Evolutionary conservation across 169 alveolate genomes (phyloP).

Genomic region (Sarcocystis neurona): DNA sequence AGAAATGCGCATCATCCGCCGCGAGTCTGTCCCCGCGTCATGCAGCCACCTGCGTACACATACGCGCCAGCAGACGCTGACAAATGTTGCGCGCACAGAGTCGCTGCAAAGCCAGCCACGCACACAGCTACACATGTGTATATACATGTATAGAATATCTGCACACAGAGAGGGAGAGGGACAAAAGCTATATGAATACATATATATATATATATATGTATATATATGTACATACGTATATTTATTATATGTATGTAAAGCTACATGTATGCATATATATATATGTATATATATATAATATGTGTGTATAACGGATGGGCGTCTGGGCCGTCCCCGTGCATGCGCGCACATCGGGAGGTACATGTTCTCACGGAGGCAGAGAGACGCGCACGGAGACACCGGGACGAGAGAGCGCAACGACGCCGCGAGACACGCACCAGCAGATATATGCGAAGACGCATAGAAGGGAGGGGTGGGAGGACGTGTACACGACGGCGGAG

Average conservation of each 20-base stretch:
- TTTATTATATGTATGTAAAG: background rate
- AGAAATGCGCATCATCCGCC: conserved; percentile 2
- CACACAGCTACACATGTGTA: too few species aligned
- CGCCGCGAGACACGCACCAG: too few species aligned
- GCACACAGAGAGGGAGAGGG: background rate
- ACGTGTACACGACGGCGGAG: too few species aligned
- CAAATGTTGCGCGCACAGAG: too few species aligned
- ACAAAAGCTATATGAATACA: background rate
- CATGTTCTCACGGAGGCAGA: conserved; percentile 19
- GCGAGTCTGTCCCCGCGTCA: background rate
- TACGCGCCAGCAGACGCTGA: too few species aligned
- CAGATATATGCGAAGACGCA: too few species aligned
- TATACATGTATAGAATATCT: background rate
- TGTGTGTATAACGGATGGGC: background rate
- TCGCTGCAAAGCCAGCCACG: too few species aligned
- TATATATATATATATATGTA: background rate
- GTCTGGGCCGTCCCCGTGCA: conserved; percentile 12
- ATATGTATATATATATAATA: background rate
- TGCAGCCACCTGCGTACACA: background rate
- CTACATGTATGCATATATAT: background rate
- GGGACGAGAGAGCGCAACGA: conserved; percentile 8
- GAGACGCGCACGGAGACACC: conserved; percentile 1
- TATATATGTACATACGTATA: background rate
- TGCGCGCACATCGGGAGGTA: background rate
- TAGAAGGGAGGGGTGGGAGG: too few species aligned